These are phyloP conservation scores for Neoboletus brunneissimus DNA, from an alignment of 768 basidiomycete genomes.

Conservation along the genomic window DNA sequence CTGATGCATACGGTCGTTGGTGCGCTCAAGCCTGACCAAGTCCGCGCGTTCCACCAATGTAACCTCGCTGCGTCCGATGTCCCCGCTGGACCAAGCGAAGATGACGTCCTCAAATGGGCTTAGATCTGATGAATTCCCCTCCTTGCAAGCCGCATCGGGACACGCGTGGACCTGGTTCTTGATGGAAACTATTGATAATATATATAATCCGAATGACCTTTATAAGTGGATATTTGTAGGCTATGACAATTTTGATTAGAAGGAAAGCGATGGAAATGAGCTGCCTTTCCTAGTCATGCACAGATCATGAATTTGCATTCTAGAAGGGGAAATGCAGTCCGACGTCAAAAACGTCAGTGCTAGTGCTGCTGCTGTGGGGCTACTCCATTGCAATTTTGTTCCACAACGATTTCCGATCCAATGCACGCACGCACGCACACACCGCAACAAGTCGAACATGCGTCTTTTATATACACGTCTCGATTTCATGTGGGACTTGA, in stretches of 20 bases:
- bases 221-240: constrained; percentile 1
- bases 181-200: constrained; percentile 1
- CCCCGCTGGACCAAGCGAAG: constrained; percentile 45
- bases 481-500: constrained; percentile 6
- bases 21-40: constrained; percentile 49
- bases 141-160: background rate
- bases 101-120: constrained; percentile 45
- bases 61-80: constrained; percentile 54
- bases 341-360: background rate
- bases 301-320: constrained; percentile 16
- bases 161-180: constrained; percentile 2
- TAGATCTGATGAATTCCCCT: constrained; percentile 21
- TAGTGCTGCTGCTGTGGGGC: no score
- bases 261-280: background rate
- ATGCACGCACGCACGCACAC: background rate
- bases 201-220: background rate
- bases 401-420: constrained; percentile 11
- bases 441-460: background rate
- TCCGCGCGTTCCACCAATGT: constrained; percentile 54
- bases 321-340: background rate
- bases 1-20: constrained; percentile 68
- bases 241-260: background rate
- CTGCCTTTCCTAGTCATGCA: constrained; percentile 5
- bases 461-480: background rate
- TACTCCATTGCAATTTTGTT: background rate